phyloP scores from a whole-genome alignment of 73 alveolate genomes.

The Paramecium octaurelia region DNA sequence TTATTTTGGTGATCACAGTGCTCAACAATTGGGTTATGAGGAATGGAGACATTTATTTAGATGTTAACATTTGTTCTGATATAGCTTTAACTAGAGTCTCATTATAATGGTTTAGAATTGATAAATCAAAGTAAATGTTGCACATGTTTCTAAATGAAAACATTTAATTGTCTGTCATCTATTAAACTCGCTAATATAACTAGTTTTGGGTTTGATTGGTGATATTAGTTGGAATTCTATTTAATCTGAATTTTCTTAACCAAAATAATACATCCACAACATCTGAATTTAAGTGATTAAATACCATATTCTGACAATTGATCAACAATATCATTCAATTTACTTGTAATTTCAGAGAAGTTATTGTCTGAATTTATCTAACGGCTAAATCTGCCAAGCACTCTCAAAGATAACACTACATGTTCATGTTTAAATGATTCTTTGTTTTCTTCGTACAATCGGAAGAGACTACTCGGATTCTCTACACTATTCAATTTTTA shows the following conservation, averaged over 20 bases:
- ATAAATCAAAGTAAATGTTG: background rate
- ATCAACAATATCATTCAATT: background rate
- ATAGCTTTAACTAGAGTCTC: background rate
- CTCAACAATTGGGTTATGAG: background rate
- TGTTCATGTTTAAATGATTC: constrained; percentile 6
- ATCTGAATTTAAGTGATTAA: background rate
- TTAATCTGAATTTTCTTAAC: background rate
- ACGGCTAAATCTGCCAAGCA: background rate
- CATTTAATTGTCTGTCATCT: background rate
- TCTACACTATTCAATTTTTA: background rate
- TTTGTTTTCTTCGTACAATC: background rate
- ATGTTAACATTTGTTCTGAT: background rate
- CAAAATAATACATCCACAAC: background rate
- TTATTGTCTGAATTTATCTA: background rate
- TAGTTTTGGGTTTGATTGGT: background rate
- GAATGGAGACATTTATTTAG: background rate
- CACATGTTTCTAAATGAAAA: background rate
- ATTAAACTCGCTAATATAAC: background rate
- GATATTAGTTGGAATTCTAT: background rate
- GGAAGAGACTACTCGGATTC: background rate
- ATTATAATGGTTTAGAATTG: background rate
- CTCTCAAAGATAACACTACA: background rate
- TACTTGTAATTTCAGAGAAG: background rate
- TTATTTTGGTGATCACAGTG: background rate
- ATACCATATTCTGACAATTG: background rate